Percentiles rank a stretch among this genome's conserved stretches.
These are phyloP conservation scores for Gypsophila paniculata DNA, from an alignment of 179 eudicot species.

Conservation along the genomic window DNA sequence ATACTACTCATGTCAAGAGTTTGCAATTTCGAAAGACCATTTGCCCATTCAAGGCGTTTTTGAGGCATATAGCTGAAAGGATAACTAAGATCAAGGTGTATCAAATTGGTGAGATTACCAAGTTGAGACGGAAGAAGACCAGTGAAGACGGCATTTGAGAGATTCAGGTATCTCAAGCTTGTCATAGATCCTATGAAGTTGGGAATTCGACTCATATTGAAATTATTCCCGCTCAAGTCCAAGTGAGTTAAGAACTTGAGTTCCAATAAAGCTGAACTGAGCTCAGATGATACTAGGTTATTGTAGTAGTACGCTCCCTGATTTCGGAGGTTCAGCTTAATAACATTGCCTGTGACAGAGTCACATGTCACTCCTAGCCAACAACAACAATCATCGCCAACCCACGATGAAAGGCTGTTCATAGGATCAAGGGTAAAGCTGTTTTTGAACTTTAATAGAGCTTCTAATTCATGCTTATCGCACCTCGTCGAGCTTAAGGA, in stretches of 20 bases:
- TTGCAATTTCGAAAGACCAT: constrained; percentile 9
- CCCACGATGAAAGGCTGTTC: constrained; percentile 14
- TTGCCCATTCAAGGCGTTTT: constrained; percentile 14
- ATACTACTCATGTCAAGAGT: not conserved
- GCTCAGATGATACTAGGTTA: not conserved
- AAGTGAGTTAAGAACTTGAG: constrained; percentile 10
- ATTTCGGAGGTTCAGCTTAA: not conserved
- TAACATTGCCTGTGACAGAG: constrained; percentile 11
- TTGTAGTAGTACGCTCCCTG: not conserved
- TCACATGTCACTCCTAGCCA: constrained; percentile 22
- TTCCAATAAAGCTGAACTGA: not conserved
- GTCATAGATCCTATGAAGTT: constrained; percentile 13
- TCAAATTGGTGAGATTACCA: constrained; percentile 18
- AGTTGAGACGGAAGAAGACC: not conserved
- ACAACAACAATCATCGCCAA: constrained; percentile 15
- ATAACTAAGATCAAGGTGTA: constrained; percentile 12
- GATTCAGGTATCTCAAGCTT: constrained; percentile 14
- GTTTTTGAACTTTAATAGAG: constrained; percentile 16
- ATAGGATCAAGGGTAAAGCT: not conserved
- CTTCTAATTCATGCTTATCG: constrained; percentile 10
- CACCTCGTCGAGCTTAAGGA: not conserved
- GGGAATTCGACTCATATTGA: constrained; percentile 7
- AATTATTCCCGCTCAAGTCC: constrained; percentile 6
- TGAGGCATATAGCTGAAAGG: not conserved
- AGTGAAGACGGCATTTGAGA: not conserved